Evolutionary conservation across 345 rosid genomes (phyloP), one percentile per base, ranked within the genome.

Genomic region (Camelina hispida): DNA sequence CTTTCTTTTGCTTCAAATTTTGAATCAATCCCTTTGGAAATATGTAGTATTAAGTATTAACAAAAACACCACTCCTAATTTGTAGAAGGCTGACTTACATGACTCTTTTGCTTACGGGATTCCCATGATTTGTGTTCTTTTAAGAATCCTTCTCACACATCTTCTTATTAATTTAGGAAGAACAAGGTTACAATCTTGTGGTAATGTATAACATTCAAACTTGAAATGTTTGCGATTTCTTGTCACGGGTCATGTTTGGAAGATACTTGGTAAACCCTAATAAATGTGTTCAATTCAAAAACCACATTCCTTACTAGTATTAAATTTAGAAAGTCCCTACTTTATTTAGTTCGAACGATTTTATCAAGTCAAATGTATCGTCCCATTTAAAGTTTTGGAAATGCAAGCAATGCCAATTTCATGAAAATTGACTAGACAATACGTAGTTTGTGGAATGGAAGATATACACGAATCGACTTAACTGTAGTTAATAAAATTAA

Each of bases 221-320:
- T 62, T 69, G 16, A 76, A 62, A n/a, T 43, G 32, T 60, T 61
- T 69, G 74, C 40, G 43, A 54, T 44, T 66, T 68, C 7, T 54
- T 62, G 69, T 43, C 74, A 69, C 69, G 50, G 30, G 69, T 69
- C 30, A 28, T 28, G 5, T 28, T 28, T 28, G 5, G 30, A 28
- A 28, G 30, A 28, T 28, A 28, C 1, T 4, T 28, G 30, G 35
- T 20, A 53, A 61, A 68, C 57, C 16, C 20, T 68, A 42, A 43
- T 62, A 69, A 76, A 69, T 53, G 38, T 68, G 40, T 51, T 43
- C 15, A 69, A 20, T 35, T 53, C 64, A 68, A 61, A 72, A 61
- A 18, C 7, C 16, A 23, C 40, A 61, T 69, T 30, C 62, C 7
- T 52, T 15, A 15, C 22, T 60, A 28, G 30, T 28, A 68, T 75